Base-by-base conservation (phyloP, 495 filamentous ascomycete species). In the Hypoxylon crocopeplum region DNA sequence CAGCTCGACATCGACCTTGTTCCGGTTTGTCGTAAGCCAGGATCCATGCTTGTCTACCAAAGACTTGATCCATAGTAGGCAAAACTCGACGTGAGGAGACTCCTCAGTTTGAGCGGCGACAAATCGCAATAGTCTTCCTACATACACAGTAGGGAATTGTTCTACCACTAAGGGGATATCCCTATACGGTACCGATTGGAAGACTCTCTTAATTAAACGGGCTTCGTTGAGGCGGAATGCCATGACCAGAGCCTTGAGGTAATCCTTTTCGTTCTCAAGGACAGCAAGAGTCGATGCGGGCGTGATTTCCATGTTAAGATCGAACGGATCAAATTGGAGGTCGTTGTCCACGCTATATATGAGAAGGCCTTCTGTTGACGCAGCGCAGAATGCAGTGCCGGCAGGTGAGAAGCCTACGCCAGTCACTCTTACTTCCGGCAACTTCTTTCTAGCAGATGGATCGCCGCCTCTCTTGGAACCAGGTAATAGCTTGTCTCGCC, bases 161-260 rank as follows among this genome's bases (percentile, higher is more conserved):
- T 84, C 82, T 32, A 94, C 90, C 1, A 96, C 88, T 40, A 94
- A 83, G 11, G 81, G 54, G 52, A 98, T 90, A 63, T 91, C 90
- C 12, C 78, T 74, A 29, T 85, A 79, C 13, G 95, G 93, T 30
- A 91, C 89, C 1, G 83, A 79, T 75, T 93, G 90, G 74, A 96
- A 97, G 8, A 97, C 91, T 20, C 83, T 84, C 52, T 87, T 86
- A 42, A 96, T 83, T 19, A 98, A 78, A 41, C 82, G 81, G 2
- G 80, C 78, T 65, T 93, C 87, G 74, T 96, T 96, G 32, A 98
- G 82, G 0, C 94, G 89, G 80, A 98, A 98, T 0, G 93, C 90
- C 93, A 98, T 97, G 51, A 97, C 87, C 2, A 98, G 77, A 1
- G 94, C 94, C 73, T 92, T 96, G 27, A 97, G 80, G 75, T 88